Base-by-base conservation (phyloP, 805 yeast species). In the Suhomyces xylopsoci region DNA sequence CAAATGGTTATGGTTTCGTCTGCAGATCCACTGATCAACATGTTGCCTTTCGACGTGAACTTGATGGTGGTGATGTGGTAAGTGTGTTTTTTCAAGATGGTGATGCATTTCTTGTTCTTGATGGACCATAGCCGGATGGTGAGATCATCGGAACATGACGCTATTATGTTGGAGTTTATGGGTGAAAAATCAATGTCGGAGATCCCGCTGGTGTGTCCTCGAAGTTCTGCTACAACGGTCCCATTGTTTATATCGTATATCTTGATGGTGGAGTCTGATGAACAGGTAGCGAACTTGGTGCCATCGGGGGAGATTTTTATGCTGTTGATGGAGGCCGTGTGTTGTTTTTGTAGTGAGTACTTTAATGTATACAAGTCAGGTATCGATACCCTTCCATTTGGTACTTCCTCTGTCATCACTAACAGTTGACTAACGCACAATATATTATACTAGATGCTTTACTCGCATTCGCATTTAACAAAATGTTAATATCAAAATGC, bases 1-100 rank as follows among this genome's bases (percentile, higher is more conserved):
- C 99, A 93, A 2, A 93, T 79, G 49, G 92, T 80, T 14, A 94
- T 85, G 49, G 93, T 90, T 64, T 93, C 98, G 68, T 93, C 99
- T 48, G 94, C 82, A 1, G 96, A 83, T 0, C 96, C 96, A 43
- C 92, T 81, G 22, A 88, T 83, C 14, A 94, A 65, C 20, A 94
- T 67, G 56, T 90, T 88, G 0, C 97, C 97, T 64, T 85, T 86
- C 40, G 75, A 67, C 56, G 83, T 88, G 72, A 85, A 93, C 49
- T 77, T 77, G 4, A 90, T 68, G n/a, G 87, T 75, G 1, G 89
- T 84, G 9, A 90, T 89, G 53, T 90, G 93, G 56, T 85, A 93
- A 0, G 96, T 90, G 63, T 93, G 99, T 6, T 96, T 92, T 48
- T 78, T 73, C 30, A 91, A 69, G 5, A 80, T 67, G 49, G 76